Evolutionary conservation across 441 rosid species (phyloP).

Genomic region (Croton laevigatus): DNA sequence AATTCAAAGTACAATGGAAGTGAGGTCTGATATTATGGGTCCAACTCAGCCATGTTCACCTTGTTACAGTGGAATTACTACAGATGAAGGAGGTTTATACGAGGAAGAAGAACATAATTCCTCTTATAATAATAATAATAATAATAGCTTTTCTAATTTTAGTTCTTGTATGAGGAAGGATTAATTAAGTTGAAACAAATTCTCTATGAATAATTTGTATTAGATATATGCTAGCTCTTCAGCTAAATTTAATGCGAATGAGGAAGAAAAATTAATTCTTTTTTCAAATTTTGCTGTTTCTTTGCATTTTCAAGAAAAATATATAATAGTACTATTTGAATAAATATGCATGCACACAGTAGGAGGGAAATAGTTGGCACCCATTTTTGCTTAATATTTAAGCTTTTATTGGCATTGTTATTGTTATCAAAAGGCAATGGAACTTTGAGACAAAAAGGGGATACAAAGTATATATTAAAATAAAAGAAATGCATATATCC

Average conservation of each 20-base stretch:
- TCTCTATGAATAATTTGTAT: neutral
- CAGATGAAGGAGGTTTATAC: constrained; percentile 33
- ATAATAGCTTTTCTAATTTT: constrained; percentile 3
- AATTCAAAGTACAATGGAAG: constrained; percentile 30
- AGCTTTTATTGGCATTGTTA: constrained; percentile 12
- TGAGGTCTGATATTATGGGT: constrained; percentile 46
- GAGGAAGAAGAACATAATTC: constrained; percentile 28
- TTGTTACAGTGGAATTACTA: constrained; percentile 68
- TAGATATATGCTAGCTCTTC: neutral
- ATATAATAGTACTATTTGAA: neutral
- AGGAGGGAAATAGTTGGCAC: constrained; percentile 17
- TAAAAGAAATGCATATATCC: neutral
- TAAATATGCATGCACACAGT: constrained; percentile 2
- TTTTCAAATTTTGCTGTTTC: neutral
- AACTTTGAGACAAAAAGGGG: constrained; percentile 25
- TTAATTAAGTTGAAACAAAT: neutral
- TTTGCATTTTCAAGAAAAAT: neutral
- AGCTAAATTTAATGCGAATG: neutral
- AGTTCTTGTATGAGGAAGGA: constrained; percentile 21
- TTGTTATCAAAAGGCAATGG: constrained; percentile 23
- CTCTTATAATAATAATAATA: neutral
- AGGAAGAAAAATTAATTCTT: neutral
- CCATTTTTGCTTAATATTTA: constrained; percentile 13
- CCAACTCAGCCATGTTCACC: constrained; percentile 47
- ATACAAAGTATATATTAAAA: constrained; percentile 19